Base-by-base conservation (phyloP, 441 rosid genomes). In the Aleurites moluccanus region DNA sequence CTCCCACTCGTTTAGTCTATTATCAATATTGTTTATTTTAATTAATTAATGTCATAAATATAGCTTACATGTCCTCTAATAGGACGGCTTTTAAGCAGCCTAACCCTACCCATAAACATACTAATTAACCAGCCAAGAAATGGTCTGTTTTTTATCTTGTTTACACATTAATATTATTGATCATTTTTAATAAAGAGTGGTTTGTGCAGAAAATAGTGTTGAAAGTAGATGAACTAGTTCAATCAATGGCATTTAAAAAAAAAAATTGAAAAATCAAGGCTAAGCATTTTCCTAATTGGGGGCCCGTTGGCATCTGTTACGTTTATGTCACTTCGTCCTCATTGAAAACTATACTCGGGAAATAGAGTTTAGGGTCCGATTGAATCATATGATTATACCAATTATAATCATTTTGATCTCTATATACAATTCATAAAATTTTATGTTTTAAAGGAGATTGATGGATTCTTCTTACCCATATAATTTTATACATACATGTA, bases 381-480 rank as follows among this genome's bases (percentile, higher is more conserved):
- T 3, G 2, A 62, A 70, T 80, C 76, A 63, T 40, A 7, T 30
- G 64, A 77, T 13, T 18, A 61, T 49, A 35, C 38, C 16, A 4
- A 28, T 47, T 6, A 44, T 69, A 62, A 74, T 69, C 30, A 70
- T 73, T 28, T 35, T 61, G 73, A 79, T 75, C 33, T 65, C 30
- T 70, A 72, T n/a, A n/a, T 49, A 52, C 35, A 50, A n/a, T 67
- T 38, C 64, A 78, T 69, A 60, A 27, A 50, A n/a, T 52, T 30
- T 28, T 60, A n/a, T 44, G 42, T 23, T 49, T 61, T 64, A 65
- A 10, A 49, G 77, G 63, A 73, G 69, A 15, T 62, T 76, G 88
- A 83, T 69, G 71, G 79, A 69, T 63, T 78, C 79, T 75, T 28
- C 81, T 80, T 71, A 83, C 82, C 86, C 52, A 69, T 65, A 21